phyloP scores from a whole-genome alignment of 352 stramenopile genomes.

The Globisporangium alternatum region DNA sequence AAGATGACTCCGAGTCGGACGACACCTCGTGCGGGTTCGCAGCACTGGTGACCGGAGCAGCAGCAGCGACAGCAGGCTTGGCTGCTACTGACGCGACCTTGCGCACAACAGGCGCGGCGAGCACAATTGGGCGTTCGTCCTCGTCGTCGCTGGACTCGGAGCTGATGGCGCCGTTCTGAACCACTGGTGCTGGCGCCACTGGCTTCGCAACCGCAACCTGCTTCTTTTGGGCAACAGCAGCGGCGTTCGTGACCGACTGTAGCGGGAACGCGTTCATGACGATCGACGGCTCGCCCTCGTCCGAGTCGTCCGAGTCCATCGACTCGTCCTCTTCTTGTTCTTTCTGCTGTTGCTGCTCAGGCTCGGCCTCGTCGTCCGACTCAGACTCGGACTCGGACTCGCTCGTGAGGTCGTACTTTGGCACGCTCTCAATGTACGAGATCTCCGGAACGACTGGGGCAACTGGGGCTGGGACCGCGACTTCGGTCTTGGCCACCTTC shows the following conservation, averaged over 20 bases:
- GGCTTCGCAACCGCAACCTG: neutral
- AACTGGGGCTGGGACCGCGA: neutral
- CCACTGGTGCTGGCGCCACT: neutral
- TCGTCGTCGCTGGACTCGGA: conserved; percentile 46
- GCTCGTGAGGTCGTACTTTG: conserved; percentile 55
- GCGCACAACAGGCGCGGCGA: conserved; percentile 11
- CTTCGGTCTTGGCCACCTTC: conserved; percentile 9
- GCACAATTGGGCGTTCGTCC: conserved; percentile 21
- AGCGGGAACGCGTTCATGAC: neutral
- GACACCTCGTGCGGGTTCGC: conserved; percentile 2
- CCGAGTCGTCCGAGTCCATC: conserved; percentile 11
- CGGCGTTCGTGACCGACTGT: neutral
- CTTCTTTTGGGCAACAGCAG: neutral
- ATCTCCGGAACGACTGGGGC: neutral
- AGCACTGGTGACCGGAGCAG: neutral
- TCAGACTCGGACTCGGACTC: conserved; percentile 41
- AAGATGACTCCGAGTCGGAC: conserved; percentile 17
- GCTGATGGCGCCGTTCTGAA: conserved; percentile 20
- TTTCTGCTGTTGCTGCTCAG: conserved; percentile 12
- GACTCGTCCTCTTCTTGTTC: conserved; percentile 1
- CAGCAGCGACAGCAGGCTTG: neutral
- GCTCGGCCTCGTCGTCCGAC: conserved; percentile 19
- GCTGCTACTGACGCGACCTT: neutral
- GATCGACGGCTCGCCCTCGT: neutral
- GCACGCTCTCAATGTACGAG: conserved; percentile 54